Evolutionary conservation across 2,329 filamentous ascomycete species (phyloP).

Genomic region (Amesomyces nigricolor): DNA sequence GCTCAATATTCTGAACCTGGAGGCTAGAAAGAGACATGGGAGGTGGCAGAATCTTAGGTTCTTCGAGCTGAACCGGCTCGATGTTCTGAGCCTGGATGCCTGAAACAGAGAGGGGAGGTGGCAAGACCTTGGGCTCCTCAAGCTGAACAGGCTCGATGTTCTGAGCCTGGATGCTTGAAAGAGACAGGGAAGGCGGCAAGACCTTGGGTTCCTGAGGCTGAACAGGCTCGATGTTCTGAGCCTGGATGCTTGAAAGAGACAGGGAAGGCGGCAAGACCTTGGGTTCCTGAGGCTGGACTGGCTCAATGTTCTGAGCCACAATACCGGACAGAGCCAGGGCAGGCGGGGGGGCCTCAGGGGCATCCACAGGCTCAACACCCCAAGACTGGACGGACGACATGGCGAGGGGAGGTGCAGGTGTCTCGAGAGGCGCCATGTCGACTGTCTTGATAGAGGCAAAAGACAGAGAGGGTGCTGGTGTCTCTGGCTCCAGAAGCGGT

Average conservation of each 20-base stretch:
- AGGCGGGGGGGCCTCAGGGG: constrained; percentile 26
- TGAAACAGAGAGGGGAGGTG: constrained; percentile 23
- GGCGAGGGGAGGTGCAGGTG: constrained; percentile 15
- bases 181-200: constrained; percentile 19
- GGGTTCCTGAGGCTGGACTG: constrained; percentile 16
- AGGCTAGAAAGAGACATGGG: constrained; percentile 24
- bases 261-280: constrained; percentile 18
- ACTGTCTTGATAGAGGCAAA: constrained; percentile 27
- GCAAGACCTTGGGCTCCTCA: constrained; percentile 21
- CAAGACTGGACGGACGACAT: constrained; percentile 25
- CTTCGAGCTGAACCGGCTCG: constrained; percentile 19
- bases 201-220: constrained; percentile 11
- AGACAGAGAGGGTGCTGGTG: constrained; percentile 13
- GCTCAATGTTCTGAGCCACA: constrained; percentile 30
- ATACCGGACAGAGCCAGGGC: constrained; percentile 24
- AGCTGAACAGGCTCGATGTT: constrained; percentile 29
- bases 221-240: constrained; percentile 29
- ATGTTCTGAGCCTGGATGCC: constrained; percentile 32
- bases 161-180: constrained; percentile 30
- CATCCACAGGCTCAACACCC: constrained; percentile 27
- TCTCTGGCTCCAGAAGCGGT: constrained; percentile 27
- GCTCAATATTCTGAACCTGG: constrained; percentile 30
- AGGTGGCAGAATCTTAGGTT: constrained; percentile 20
- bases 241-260: constrained; percentile 26
- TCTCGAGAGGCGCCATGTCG: constrained; percentile 13